A percentile compares a stretch with the other conserved stretches of the same genome.
Conservation (phyloP, 192 early-diverging fungal genomes). For the Diversispora eburnea region DNA sequence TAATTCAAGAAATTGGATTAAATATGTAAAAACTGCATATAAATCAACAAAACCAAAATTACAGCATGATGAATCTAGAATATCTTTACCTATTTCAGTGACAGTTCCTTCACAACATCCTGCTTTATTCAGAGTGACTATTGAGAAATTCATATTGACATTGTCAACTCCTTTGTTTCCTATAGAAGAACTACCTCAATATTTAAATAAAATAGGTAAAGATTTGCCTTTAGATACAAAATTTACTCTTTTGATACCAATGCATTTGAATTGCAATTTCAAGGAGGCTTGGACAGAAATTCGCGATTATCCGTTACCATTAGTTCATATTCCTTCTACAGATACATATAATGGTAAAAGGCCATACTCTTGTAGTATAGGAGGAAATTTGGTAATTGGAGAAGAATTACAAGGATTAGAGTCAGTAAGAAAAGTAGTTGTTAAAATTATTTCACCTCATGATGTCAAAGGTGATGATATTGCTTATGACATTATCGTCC, state of each 20-base stretch:
- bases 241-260: slow-evolving; percentile 39
- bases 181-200: slow-evolving; percentile 32
- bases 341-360: neutral
- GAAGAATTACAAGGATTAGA: slow-evolving; percentile 36
- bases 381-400: slow-evolving; percentile 43
- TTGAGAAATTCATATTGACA: slow-evolving; percentile 15
- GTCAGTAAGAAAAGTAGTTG: slow-evolving; percentile 29
- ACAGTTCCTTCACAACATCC: slow-evolving; percentile 22
- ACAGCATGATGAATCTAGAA: neutral
- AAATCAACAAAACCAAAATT: neutral
- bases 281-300: slow-evolving; percentile 40
- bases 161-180: slow-evolving; percentile 35
- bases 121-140: slow-evolving; percentile 34
- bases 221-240: slow-evolving; percentile 38
- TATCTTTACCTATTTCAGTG: slow-evolving; percentile 9
- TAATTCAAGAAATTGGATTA: slow-evolving; percentile 37
- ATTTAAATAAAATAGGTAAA: slow-evolving; percentile 41
- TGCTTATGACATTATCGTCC: slow-evolving; percentile 29
- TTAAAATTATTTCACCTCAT: slow-evolving; percentile 14
- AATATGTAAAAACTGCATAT: slow-evolving; percentile 20
- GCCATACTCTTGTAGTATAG: slow-evolving; percentile 30
- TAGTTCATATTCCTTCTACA: slow-evolving; percentile 37
- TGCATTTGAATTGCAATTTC: slow-evolving; percentile 35
- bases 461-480: neutral
- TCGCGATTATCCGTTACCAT: slow-evolving; percentile 43